phyloP scores from a whole-genome alignment of 495 filamentous ascomycete genomes.

The Aspergillus campestris region DNA sequence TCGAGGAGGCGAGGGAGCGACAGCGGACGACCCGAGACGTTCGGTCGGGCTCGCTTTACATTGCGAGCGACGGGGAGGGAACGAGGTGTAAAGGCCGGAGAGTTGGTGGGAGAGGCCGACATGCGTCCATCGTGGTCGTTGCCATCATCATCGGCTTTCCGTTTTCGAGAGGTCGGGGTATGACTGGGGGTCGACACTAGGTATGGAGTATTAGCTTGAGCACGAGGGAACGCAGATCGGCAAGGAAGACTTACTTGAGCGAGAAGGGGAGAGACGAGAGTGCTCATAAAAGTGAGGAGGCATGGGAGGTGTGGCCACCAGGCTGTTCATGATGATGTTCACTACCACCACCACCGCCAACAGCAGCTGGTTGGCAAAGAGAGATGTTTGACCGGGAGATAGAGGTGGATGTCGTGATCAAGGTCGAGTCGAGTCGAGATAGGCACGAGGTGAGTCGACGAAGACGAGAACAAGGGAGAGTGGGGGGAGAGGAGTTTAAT shows the following conservation, averaged over 20 bases:
- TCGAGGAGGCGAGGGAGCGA: constrained; percentile 78
- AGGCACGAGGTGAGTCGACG: too few species aligned
- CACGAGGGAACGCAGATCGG: not conserved
- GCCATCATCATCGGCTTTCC: constrained; percentile 79
- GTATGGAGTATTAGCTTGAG: constrained; percentile 14
- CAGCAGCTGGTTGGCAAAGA: constrained; percentile 29
- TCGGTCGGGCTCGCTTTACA: constrained; percentile 56
- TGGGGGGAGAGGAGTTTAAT: constrained; percentile 9
- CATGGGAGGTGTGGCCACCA: constrained; percentile 55
- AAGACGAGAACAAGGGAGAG: not conserved
- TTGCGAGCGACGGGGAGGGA: constrained; percentile 56
- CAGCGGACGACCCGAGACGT: constrained; percentile 70
- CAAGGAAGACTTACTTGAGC: constrained; percentile 48
- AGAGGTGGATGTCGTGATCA: too few species aligned
- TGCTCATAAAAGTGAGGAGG: constrained; percentile 72
- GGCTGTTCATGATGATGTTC: constrained; percentile 49
- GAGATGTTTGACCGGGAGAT: not conserved
- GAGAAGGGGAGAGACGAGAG: constrained; percentile 60
- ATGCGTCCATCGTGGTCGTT: constrained; percentile 65
- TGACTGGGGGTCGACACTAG: constrained; percentile 48
- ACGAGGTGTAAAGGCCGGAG: constrained; percentile 62
- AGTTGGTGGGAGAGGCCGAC: constrained; percentile 75
- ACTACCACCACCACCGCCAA: constrained; percentile 1
- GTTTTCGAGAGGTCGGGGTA: constrained; percentile 57
- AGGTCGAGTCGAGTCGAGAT: too few species aligned